A percentile compares a stretch with the other conserved stretches of the same genome.
Conservation (phyloP, 2,329 filamentous ascomycete genomes). For the Calonectria pauciramosa region DNA sequence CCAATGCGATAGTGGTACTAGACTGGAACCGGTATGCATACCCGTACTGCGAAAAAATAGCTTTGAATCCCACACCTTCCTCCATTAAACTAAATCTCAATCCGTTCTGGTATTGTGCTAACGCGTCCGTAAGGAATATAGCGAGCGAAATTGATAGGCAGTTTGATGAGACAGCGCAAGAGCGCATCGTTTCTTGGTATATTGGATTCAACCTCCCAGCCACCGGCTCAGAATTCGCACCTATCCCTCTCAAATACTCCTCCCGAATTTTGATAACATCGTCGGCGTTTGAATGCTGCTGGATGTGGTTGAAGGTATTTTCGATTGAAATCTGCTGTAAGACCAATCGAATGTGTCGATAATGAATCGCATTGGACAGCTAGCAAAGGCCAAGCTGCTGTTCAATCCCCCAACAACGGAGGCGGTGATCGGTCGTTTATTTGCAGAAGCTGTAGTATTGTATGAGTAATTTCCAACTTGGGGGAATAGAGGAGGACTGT, state of each 20-base stretch:
- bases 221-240: background rate
- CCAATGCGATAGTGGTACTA: background rate
- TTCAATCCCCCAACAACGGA: background rate
- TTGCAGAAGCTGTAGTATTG: background rate
- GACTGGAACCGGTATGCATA: background rate
- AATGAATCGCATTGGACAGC: background rate
- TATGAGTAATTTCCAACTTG: background rate
- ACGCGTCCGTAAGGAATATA: background rate
- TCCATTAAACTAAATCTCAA: no score
- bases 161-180: background rate
- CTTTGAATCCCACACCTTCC: background rate
- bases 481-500: background rate
- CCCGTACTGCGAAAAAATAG: background rate
- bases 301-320: background rate
- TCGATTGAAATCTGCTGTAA: background rate
- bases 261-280: background rate
- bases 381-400: background rate
- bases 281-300: background rate
- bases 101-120: background rate
- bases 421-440: background rate
- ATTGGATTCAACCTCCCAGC: background rate
- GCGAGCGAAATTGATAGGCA: background rate
- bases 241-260: background rate
- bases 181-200: background rate
- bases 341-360: background rate